Conservation (phyloP, 495 filamentous ascomycete species). For the Penicillium mononematosum region DNA sequence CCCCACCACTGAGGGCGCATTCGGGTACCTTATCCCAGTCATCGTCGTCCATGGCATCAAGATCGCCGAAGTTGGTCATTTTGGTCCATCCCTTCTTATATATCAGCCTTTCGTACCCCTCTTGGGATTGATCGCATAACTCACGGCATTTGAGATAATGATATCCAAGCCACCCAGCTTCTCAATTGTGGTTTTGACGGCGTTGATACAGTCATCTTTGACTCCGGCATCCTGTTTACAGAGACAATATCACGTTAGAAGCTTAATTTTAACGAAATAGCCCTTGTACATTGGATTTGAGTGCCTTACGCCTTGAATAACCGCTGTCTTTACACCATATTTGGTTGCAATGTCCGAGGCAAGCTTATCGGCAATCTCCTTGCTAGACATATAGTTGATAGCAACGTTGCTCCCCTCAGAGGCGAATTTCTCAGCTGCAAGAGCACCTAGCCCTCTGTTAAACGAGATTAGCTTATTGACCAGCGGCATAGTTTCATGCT, state of each 20-base stretch:
- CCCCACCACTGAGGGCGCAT: not conserved
- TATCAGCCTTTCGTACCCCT: not conserved
- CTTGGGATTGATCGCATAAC: constrained; percentile 20
- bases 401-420: constrained; percentile 64
- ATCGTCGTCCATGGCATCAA: constrained; percentile 58
- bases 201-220: constrained; percentile 52
- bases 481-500: not conserved
- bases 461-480: constrained; percentile 6
- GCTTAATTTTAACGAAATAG: not conserved
- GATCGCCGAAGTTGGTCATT: constrained; percentile 60
- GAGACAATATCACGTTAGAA: not conserved
- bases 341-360: constrained; percentile 50
- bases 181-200: constrained; percentile 56
- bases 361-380: constrained; percentile 53
- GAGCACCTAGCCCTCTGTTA: constrained; percentile 62
- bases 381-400: constrained; percentile 65
- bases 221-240: constrained; percentile 54
- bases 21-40: constrained; percentile 68
- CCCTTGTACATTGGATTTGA: not conserved
- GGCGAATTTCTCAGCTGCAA: constrained; percentile 64
- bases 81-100: constrained; percentile 62
- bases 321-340: constrained; percentile 53
- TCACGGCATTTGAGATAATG: constrained; percentile 68
- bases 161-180: constrained; percentile 67
- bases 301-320: constrained; percentile 56